Evolutionary conservation across 306 rosid species (phyloP).

Genomic region (Begonia peltatifolia): DNA sequence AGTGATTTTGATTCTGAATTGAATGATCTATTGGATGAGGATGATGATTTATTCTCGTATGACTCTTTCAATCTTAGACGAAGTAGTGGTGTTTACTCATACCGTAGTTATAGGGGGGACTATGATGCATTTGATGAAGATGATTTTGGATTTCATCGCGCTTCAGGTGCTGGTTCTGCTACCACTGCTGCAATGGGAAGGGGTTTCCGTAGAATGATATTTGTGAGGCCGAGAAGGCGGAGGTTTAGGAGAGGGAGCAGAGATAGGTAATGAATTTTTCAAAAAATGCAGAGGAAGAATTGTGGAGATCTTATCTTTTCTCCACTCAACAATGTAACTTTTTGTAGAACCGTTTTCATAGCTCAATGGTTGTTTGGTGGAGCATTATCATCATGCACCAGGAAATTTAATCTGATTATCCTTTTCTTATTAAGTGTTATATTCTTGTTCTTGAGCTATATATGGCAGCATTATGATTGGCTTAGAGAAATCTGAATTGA

Average conservation of each 20-base stretch:
- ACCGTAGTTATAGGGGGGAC: conserved; percentile 27
- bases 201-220: conserved; percentile 20
- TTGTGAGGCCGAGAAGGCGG: conserved; percentile 35
- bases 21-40: conserved; percentile 32
- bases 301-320: no score
- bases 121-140: conserved; percentile 18
- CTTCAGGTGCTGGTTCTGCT: conserved; percentile 25
- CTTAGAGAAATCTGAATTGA: no score
- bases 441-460: no score
- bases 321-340: no score
- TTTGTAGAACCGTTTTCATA: no score
- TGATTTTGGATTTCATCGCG: conserved; percentile 30
- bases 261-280: conserved; percentile 10
- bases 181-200: conserved; percentile 36
- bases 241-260: conserved; percentile 28
- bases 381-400: no score
- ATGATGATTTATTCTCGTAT: conserved; percentile 30
- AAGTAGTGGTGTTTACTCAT: conserved; percentile 29
- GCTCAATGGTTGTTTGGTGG: no score
- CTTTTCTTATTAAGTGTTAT: no score
- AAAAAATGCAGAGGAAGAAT: no score
- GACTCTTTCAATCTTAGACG: conserved; percentile 40
- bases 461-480: no score
- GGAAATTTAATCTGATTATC: no score
- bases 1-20: conserved; percentile 47